A percentile compares a stretch with the other conserved stretches of the same genome.
These are phyloP conservation scores for Pezicula neosporulosa DNA, from an alignment of 2,329 filamentous ascomycete genomes.

Conservation along the genomic window DNA sequence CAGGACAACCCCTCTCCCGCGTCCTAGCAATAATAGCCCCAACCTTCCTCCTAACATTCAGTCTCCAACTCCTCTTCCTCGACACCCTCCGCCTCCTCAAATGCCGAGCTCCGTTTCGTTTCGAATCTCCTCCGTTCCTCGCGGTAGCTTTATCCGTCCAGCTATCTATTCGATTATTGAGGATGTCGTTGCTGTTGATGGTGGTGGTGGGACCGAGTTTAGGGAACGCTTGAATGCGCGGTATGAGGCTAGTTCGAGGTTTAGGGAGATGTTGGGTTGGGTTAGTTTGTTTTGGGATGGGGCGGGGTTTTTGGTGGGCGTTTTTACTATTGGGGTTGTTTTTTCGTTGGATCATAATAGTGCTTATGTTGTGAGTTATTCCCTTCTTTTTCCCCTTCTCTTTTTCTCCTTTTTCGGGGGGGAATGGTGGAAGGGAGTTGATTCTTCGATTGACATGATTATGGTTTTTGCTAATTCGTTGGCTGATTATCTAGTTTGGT, in stretches of 20 bases:
- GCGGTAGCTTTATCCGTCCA: constrained; percentile 45
- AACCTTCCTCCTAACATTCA: constrained; percentile 49
- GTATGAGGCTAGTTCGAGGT: constrained; percentile 49
- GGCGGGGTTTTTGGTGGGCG: neutral
- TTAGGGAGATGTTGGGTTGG: constrained; percentile 48
- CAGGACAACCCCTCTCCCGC: constrained; percentile 34
- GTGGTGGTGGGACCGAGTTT: constrained; percentile 47
- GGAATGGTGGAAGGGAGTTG: no score
- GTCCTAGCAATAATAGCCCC: constrained; percentile 49
- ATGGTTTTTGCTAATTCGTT: no score
- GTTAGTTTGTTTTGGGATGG: constrained; percentile 49
- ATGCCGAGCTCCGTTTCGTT: constrained; percentile 42
- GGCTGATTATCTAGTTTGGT: neutral
- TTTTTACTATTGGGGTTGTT: neutral
- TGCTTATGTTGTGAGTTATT: neutral
- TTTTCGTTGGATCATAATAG: neutral
- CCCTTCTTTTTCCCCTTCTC: neutral
- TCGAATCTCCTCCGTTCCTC: constrained; percentile 48
- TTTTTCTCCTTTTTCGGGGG: neutral
- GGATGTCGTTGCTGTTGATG: constrained; percentile 50
- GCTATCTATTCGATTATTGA: constrained; percentile 52
- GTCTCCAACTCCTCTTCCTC: constrained; percentile 45
- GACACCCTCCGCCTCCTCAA: constrained; percentile 42
- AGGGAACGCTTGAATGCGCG: constrained; percentile 46
- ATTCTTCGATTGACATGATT: no score